Percentiles rank a stretch among this genome's conserved stretches.
Conservation (phyloP, 1,284 basidiomycete genomes). For the Puccinia triticina region DNA sequence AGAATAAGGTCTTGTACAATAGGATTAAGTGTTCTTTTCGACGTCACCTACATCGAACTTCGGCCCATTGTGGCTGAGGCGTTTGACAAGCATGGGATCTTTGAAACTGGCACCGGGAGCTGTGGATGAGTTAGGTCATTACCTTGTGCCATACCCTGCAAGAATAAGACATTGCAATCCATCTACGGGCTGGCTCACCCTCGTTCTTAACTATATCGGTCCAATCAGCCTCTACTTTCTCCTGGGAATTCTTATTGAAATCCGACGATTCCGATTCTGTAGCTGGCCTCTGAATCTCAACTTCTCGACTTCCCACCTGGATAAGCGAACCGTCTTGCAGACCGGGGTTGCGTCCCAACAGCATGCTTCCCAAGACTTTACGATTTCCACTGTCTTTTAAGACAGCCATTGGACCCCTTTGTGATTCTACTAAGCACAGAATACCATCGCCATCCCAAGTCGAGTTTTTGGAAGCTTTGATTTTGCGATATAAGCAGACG, state of each 20-base stretch:
- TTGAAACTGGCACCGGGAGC: neutral
- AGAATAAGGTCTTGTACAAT: neutral
- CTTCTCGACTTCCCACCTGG: conserved; percentile 41
- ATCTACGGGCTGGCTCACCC: conserved; percentile 13
- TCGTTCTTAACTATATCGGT: conserved; percentile 35
- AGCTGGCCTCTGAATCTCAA: conserved; percentile 33
- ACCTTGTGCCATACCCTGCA: neutral
- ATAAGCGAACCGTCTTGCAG: neutral
- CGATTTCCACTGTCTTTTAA: conserved; percentile 36
- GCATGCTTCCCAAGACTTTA: conserved; percentile 31
- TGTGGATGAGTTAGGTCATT: neutral
- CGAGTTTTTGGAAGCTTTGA: conserved; percentile 9
- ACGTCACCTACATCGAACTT: conserved; percentile 29
- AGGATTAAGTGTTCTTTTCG: neutral
- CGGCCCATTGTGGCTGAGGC: neutral
- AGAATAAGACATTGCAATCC: neutral
- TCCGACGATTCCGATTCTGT: conserved; percentile 14
- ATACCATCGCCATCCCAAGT: conserved; percentile 49
- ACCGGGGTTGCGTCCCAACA: neutral
- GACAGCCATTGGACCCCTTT: conserved; percentile 36
- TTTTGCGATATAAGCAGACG: conserved; percentile 38
- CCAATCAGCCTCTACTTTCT: conserved; percentile 18
- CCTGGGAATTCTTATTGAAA: neutral
- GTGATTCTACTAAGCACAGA: conserved; percentile 9
- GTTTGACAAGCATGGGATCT: conserved; percentile 33